These are phyloP conservation scores for Pseudotulostoma volvatum DNA, from an alignment of 495 filamentous ascomycete genomes.

Conservation along the genomic window DNA sequence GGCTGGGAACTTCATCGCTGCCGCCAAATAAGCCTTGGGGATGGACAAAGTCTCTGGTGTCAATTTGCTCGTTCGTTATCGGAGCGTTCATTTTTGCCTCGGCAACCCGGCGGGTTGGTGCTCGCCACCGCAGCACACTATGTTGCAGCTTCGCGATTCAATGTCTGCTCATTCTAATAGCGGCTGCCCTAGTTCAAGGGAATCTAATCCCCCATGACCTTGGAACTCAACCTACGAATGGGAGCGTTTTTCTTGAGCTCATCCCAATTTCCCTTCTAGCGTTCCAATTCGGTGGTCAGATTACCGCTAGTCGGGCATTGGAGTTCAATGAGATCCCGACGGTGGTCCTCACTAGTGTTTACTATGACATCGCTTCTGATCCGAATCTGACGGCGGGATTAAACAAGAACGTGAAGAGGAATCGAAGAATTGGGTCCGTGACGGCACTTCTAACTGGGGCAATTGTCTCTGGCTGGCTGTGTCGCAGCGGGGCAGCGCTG, in stretches of 20 bases:
- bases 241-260: conserved; percentile 28
- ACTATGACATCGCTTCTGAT: conserved; percentile 50
- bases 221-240: conserved; percentile 10
- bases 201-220: conserved; percentile 29
- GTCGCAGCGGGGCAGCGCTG: conserved; percentile 37
- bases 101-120: conserved; percentile 18
- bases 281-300: conserved; percentile 56
- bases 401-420: conserved; percentile 43
- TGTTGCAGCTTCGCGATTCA: conserved; percentile 43
- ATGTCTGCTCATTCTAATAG: conserved; percentile 35
- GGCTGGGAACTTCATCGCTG: conserved; percentile 40
- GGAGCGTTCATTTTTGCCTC: conserved; percentile 35
- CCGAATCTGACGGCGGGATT: conserved; percentile 31
- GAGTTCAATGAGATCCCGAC: conserved; percentile 56
- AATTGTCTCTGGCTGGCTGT: conserved; percentile 47
- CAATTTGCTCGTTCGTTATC: conserved; percentile 39
- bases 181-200: conserved; percentile 39
- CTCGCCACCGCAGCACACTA: conserved; percentile 35
- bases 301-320: conserved; percentile 44
- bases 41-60: conserved; percentile 47
- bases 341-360: conserved; percentile 54
- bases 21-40: conserved; percentile 36
- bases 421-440: conserved; percentile 42
- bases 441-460: conserved; percentile 41
- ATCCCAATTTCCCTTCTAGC: conserved; percentile 47